Base-by-base conservation (phyloP, 305 asterid genomes). In the Fraxinus floribunda region DNA sequence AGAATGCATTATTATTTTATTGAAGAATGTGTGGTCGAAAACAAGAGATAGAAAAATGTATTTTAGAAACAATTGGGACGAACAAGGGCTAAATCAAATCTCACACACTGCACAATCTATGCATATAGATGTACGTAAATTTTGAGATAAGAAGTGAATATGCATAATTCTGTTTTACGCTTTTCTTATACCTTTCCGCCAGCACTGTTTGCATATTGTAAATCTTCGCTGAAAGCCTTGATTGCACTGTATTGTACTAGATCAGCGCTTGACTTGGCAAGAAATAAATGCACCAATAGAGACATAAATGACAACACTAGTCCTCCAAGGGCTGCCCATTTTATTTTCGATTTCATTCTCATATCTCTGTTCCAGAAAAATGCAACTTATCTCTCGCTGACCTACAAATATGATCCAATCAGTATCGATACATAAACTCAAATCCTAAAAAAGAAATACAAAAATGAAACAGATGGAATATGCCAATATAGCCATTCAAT, bases 241-340 rank as follows among this genome's bases (percentile, higher is more conserved):
- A 78, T 85, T 3, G 91, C 94, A 52, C 88, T 64, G 73, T 88
- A 92, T 87, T 88, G 92, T 78, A 86, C 89, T 62, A 91, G 82
- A 85, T 82, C 78, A 81, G 91, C 88, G 82, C 94, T 95, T 36
- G 97, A 93, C 90, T 90, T 94, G 2, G 99, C 99, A 60, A 95
- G 92, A 81, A 95, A 92, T 86, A 93, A 84, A 84, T 94, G 99
- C 89, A 91, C 92, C 84, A 93, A 49, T 80, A 95, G 82, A 8
- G 99, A 95, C 11, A 87, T 86, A 85, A 91, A 89, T 4, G 99
- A 95, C 34, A 95, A 79, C 41, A 92, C 90, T n/a, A 93, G 79
- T 60, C 98, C 99, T 29, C 88, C 98, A 55, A 95, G 87, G 36
- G 98, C 98, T n/a, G 92, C 97, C 98, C 97, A 95, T 89, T 94